Percentiles rank a stretch among this genome's conserved stretches.
These are phyloP conservation scores for Crithidia thermophila DNA, from an alignment of 208 protist genomes.

Conservation along the genomic window DNA sequence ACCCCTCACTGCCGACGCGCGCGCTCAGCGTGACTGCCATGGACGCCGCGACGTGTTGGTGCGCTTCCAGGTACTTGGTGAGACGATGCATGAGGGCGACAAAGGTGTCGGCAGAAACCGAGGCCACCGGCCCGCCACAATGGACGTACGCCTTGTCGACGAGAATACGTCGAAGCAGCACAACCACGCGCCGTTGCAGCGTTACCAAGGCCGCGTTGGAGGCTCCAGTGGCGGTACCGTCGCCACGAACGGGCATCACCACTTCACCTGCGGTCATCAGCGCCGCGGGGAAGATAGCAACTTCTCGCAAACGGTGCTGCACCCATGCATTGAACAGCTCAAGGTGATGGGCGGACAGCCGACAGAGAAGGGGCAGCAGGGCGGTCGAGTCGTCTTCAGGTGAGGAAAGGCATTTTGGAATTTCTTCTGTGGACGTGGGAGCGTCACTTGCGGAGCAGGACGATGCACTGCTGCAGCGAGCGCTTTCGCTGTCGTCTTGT, in stretches of 20 bases:
- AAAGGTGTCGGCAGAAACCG: slow-evolving; percentile 21
- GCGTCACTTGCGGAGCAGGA: no score
- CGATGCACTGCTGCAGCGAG: slow-evolving; percentile 4
- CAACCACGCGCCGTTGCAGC: not conserved
- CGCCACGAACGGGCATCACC: no score
- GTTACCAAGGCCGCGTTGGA: not conserved
- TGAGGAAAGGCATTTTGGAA: not conserved
- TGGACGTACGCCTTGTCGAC: no score
- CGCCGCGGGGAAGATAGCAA: not conserved
- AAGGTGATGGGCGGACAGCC: slow-evolving; percentile 1
- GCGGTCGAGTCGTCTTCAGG: not conserved
- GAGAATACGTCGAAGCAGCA: not conserved
- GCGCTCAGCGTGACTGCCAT: slow-evolving; percentile 23
- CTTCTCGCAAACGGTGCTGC: not conserved
- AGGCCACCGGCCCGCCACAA: not conserved
- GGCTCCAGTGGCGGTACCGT: no score
- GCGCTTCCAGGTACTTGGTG: not conserved
- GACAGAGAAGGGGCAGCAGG: not conserved
- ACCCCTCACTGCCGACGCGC: not conserved
- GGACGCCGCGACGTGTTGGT: slow-evolving; percentile 10
- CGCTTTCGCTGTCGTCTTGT: slow-evolving; percentile 6
- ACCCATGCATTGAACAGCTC: slow-evolving; percentile 15
- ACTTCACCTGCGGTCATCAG: not conserved
- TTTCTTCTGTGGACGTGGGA: no score
- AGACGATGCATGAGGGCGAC: slow-evolving; percentile 24